Conservation (phyloP, 2,329 filamentous ascomycete genomes). For the Scortechinia acanthostroma region DNA sequence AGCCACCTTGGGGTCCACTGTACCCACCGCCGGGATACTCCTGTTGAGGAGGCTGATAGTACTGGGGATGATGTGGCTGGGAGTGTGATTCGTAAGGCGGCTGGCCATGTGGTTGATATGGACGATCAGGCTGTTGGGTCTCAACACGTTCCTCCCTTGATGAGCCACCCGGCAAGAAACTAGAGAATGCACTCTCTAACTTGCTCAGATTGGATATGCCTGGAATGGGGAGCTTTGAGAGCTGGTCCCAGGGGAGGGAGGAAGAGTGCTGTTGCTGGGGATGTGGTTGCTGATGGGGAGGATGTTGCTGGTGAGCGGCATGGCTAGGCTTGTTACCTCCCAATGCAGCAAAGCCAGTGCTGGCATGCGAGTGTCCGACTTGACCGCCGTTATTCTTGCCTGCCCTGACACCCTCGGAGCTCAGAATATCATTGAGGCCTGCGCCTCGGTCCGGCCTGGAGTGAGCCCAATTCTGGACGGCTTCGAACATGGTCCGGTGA, state of each 20-base stretch:
- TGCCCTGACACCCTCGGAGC: background rate
- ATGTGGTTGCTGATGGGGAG: background rate
- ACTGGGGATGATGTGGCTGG: too few species aligned
- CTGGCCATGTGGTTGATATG: too few species aligned
- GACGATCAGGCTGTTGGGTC: too few species aligned
- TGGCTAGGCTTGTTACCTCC: background rate
- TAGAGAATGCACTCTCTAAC: conserved; percentile 17
- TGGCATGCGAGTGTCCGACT: background rate
- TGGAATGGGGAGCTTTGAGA: conserved; percentile 17
- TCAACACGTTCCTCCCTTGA: conserved; percentile 11
- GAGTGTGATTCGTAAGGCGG: too few species aligned
- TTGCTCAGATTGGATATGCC: conserved; percentile 25
- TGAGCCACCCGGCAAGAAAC: conserved; percentile 15
- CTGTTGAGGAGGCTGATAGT: conserved; percentile 8
- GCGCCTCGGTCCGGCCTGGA: background rate
- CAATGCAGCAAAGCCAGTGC: background rate
- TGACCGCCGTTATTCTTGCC: background rate
- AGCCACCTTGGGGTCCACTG: background rate
- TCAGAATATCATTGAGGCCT: background rate
- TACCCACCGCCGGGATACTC: conserved; percentile 5
- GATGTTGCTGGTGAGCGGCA: background rate
- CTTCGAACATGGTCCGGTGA: conserved; percentile 81
- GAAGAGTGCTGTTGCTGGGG: background rate
- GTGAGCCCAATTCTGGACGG: conserved; percentile 75
- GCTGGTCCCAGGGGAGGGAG: background rate